Conservation (phyloP, 805 yeast genomes). For the Ogataea zsoltii region DNA sequence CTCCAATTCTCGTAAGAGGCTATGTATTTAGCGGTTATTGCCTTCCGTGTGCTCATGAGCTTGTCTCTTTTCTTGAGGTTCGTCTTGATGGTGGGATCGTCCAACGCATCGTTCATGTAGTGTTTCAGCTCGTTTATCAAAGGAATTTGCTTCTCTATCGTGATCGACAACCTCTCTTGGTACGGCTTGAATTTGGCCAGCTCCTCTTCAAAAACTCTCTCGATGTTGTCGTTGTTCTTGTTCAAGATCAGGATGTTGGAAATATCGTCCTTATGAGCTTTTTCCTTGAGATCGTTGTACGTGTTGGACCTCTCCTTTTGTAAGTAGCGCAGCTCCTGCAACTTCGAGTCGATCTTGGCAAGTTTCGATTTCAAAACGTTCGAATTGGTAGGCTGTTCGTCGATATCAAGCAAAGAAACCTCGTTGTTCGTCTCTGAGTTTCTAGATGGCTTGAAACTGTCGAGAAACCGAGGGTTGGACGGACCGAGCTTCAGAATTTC, state of each 20-base stretch:
- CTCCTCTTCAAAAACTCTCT: conserved; percentile 64
- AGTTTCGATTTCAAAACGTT: conserved; percentile 40
- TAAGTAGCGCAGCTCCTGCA: conserved; percentile 61
- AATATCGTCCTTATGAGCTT: conserved; percentile 81
- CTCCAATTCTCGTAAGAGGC: conserved; percentile 59
- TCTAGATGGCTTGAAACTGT: background rate
- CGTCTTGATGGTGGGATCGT: conserved; percentile 43
- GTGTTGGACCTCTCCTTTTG: conserved; percentile 64
- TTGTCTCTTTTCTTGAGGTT: conserved; percentile 44
- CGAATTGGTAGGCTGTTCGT: conserved; percentile 40
- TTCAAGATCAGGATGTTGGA: conserved; percentile 72
- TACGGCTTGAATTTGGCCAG: conserved; percentile 73
- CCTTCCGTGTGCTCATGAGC: conserved; percentile 37
- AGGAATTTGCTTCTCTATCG: conserved; percentile 63
- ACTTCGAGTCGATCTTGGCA: conserved; percentile 51
- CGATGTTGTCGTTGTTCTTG: conserved; percentile 42
- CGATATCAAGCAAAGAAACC: conserved; percentile 63
- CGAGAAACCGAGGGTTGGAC: conserved; percentile 25
- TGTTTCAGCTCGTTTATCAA: conserved; percentile 46
- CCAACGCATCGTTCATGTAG: conserved; percentile 46
- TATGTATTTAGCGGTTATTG: conserved; percentile 43
- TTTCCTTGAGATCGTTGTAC: conserved; percentile 63
- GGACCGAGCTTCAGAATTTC: conserved; percentile 47
- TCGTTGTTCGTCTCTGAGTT: conserved; percentile 10
- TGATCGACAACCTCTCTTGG: conserved; percentile 63